A percentile compares a stretch with the other conserved stretches of the same genome.
These are phyloP conservation scores for Asterionellopsis glacialis DNA, from an alignment of 108 stramenopile species.

Conservation along the genomic window DNA sequence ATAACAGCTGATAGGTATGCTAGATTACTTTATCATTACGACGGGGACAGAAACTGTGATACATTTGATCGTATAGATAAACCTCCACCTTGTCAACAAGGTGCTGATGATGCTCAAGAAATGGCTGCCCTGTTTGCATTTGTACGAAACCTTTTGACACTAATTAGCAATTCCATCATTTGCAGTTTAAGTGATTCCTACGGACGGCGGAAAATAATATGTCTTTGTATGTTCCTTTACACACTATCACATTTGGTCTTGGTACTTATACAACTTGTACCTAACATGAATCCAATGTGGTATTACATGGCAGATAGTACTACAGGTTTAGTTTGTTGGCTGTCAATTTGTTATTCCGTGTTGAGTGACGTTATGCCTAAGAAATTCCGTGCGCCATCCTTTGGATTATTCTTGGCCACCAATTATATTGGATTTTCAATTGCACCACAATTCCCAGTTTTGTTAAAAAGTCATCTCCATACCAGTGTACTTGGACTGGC, in stretches of 20 bases:
- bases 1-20: constrained; percentile 72
- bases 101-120: constrained; percentile 69
- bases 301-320: constrained; percentile 48
- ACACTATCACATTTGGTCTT: constrained; percentile 42
- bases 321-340: constrained; percentile 52
- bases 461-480: constrained; percentile 33
- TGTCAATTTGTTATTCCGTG: constrained; percentile 53
- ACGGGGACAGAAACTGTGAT: constrained; percentile 31
- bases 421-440: constrained; percentile 65
- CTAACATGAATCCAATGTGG: constrained; percentile 41
- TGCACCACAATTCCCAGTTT: constrained; percentile 50
- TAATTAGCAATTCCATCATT: constrained; percentile 55
- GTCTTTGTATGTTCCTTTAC: constrained; percentile 41
- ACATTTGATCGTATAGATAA: constrained; percentile 25
- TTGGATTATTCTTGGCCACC: constrained; percentile 60
- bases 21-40: constrained; percentile 56
- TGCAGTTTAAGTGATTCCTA: constrained; percentile 63
- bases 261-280: constrained; percentile 48
- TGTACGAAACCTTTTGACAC: constrained; percentile 35
- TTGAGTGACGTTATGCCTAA: constrained; percentile 61
- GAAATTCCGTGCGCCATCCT: constrained; percentile 55
- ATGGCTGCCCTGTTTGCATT: constrained; percentile 43
- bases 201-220: constrained; percentile 49
- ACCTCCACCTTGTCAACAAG: constrained; percentile 55
- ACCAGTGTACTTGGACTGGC: constrained; percentile 25